Evolutionary conservation across 2,329 filamentous ascomycete species (phyloP).

Genomic region (Pseudogymnoascus sp.): DNA sequence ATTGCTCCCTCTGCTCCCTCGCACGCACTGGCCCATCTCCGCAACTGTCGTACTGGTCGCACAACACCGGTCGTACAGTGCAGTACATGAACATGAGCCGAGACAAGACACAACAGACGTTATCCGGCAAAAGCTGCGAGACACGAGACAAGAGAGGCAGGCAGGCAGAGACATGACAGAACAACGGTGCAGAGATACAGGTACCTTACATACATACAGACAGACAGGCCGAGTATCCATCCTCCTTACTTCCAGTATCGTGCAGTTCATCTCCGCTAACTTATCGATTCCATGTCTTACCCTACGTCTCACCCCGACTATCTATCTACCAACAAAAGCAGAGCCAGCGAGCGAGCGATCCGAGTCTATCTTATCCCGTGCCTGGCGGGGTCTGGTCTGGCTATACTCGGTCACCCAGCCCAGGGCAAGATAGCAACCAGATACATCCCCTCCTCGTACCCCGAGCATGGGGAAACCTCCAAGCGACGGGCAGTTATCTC

Average conservation of each 20-base stretch:
- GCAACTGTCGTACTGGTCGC: neutral
- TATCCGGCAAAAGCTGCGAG: slow-evolving; percentile 4
- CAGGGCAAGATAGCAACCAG: neutral
- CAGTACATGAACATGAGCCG: neutral
- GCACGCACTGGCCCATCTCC: neutral
- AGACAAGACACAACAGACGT: neutral
- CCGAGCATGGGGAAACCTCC: neutral
- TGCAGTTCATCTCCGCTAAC: neutral
- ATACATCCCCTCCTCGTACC: neutral
- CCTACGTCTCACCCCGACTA: neutral
- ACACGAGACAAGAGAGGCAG: neutral
- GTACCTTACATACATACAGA: neutral
- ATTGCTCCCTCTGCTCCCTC: neutral
- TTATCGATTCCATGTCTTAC: neutral
- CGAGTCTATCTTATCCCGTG: neutral
- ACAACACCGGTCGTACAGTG: neutral
- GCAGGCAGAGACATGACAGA: neutral
- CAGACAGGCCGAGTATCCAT: neutral
- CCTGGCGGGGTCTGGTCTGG: neutral
- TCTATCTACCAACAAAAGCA: neutral
- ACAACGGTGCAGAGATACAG: neutral
- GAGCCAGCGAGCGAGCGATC: too few species aligned
- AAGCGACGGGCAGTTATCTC: slow-evolving; percentile 6
- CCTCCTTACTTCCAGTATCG: neutral
- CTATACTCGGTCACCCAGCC: neutral